Evolutionary conservation across 495 filamentous ascomycete genomes (phyloP).

Genomic region (Penicillium bialowiezense): DNA sequence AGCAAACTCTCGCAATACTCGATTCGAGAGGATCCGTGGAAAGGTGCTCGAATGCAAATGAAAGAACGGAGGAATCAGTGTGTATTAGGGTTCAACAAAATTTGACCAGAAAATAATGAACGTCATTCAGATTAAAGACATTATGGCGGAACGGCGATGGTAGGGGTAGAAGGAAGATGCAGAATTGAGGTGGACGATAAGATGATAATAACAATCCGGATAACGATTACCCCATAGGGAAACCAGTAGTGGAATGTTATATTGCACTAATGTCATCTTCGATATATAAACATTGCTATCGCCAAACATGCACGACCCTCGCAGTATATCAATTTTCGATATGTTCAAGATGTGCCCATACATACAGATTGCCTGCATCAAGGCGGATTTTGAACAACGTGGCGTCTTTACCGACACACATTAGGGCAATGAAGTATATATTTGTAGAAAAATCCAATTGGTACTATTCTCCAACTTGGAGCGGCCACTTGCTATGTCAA

Average conservation of each 20-base stretch:
- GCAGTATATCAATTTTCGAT: not conserved
- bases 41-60: no score
- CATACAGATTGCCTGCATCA: constrained; percentile 4
- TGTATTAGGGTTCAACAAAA: not conserved
- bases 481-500: not conserved
- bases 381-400: constrained; percentile 3
- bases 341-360: not conserved
- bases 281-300: not conserved
- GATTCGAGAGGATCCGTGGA: not conserved
- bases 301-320: not conserved
- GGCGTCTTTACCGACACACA: not conserved
- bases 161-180: constrained; percentile 8
- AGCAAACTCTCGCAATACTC: not conserved
- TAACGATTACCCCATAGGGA: constrained; percentile 7
- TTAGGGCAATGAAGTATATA: not conserved
- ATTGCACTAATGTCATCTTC: not conserved
- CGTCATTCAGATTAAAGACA: not conserved
- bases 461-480: not conserved
- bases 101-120: not conserved
- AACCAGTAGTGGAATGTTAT: not conserved
- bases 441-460: not conserved
- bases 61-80: no score
- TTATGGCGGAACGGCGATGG: constrained; percentile 1
- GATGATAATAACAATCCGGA: constrained; percentile 9
- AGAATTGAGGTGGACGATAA: constrained; percentile 8